Conservation (phyloP, 2,329 filamentous ascomycete species). For the Sporothrix brunneoviolacea region DNA sequence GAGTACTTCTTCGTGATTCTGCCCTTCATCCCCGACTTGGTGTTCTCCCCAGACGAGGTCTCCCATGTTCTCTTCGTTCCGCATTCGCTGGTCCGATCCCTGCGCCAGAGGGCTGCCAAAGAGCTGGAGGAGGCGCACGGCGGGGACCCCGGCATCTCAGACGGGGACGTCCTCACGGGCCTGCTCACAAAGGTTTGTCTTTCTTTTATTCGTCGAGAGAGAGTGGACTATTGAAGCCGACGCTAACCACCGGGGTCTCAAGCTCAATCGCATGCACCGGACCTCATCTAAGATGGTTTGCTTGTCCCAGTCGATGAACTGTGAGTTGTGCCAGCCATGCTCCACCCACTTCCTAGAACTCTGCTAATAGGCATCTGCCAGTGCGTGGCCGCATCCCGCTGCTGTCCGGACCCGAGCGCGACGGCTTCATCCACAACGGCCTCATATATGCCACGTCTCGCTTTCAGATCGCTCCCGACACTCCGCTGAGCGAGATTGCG, state of each 20-base stretch:
- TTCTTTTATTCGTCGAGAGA: too few relatives aligned
- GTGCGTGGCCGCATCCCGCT: slow-evolving; percentile 9
- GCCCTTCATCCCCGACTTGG: slow-evolving; percentile 1
- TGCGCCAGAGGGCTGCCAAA: not conserved
- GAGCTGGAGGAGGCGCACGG: not conserved
- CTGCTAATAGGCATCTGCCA: not conserved
- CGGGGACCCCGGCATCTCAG: not conserved
- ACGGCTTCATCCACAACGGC: slow-evolving; percentile 9
- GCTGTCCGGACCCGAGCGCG: not conserved
- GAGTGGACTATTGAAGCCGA: too few relatives aligned
- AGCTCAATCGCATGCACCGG: too few relatives aligned
- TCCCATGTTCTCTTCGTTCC: slow-evolving; percentile 1
- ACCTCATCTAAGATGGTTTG: too few relatives aligned
- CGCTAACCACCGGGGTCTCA: too few relatives aligned
- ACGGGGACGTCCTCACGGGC: slow-evolving; percentile 7
- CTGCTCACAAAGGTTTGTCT: too few relatives aligned
- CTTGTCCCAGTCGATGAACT: slow-evolving; percentile 6
- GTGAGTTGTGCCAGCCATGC: too few relatives aligned
- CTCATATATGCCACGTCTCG: not conserved
- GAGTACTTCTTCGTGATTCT: not conserved
- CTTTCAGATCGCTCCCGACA: not conserved
- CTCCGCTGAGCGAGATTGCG: slow-evolving; percentile 8
- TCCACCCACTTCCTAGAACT: too few relatives aligned
- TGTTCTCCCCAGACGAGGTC: not conserved
- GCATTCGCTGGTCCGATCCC: not conserved